Conservation (phyloP, 768 basidiomycete species). For the Inosperma sp. region DNA sequence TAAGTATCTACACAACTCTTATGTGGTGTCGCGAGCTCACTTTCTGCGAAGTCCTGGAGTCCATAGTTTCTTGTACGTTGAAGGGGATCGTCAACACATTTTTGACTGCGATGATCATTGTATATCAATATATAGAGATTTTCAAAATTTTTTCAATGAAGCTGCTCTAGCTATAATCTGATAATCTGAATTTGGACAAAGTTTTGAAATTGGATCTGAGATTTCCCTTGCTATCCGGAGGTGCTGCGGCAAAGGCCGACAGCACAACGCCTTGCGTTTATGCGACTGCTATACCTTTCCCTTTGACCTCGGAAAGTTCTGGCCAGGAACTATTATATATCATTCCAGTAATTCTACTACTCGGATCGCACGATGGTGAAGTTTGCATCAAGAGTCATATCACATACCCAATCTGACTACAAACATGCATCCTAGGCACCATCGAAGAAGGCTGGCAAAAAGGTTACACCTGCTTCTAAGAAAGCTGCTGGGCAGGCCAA, state of each 20-base stretch:
- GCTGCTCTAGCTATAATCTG: no score
- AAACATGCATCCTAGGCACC: constrained; percentile 52
- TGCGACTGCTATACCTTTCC: not conserved
- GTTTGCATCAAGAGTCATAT: not conserved
- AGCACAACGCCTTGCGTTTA: no score
- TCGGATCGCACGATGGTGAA: constrained; percentile 4
- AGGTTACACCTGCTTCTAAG: constrained; percentile 61
- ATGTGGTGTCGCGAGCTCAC: no score
- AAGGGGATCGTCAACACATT: no score
- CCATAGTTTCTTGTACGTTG: no score
- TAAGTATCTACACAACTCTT: no score
- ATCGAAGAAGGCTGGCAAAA: constrained; percentile 90
- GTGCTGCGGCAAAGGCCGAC: constrained; percentile 9
- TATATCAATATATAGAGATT: no score
- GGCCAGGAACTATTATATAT: not conserved
- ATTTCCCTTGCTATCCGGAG: not conserved
- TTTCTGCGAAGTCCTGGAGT: no score
- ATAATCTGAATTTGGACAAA: no score
- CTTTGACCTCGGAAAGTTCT: not conserved
- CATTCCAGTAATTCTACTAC: not conserved
- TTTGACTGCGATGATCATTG: no score
- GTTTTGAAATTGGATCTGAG: not conserved
- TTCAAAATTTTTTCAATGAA: no score
- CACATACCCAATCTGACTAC: no score
- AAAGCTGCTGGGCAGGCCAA: constrained; percentile 54